Percentiles rank a stretch among this genome's conserved stretches.
phyloP scores from a whole-genome alignment of 2,329 filamentous ascomycete genomes.

The Aspergillus vadensis region DNA sequence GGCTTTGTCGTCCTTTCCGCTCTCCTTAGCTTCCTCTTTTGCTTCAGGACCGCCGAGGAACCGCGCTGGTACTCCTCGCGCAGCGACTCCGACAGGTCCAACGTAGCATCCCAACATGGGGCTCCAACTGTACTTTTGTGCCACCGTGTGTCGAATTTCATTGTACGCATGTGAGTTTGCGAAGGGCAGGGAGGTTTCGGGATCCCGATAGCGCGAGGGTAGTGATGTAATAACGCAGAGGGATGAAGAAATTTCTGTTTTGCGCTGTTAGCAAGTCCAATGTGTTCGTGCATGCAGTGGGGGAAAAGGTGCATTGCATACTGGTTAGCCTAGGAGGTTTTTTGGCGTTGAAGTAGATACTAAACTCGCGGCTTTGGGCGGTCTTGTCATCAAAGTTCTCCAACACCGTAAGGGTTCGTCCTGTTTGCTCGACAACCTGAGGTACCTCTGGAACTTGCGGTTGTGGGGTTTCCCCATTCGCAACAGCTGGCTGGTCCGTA shows the following conservation, averaged over 20 bases:
- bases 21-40: constrained; percentile 19
- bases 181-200: constrained; percentile 79
- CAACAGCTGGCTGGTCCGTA: constrained; percentile 16
- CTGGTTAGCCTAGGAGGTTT: constrained; percentile 51
- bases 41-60: constrained; percentile 53
- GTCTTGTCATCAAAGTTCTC: constrained; percentile 59
- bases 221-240: constrained; percentile 82
- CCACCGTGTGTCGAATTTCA: constrained; percentile 73
- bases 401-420: constrained; percentile 61
- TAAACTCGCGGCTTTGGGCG: constrained; percentile 56
- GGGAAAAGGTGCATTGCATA: constrained; percentile 32
- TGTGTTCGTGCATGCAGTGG: not conserved
- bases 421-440: constrained; percentile 52
- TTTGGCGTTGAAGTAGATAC: constrained; percentile 59
- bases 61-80: constrained; percentile 77
- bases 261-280: constrained; percentile 10
- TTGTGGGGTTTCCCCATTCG: constrained; percentile 24
- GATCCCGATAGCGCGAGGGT: constrained; percentile 80
- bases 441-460: constrained; percentile 33
- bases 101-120: constrained; percentile 79
- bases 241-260: constrained; percentile 48
- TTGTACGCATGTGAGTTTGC: constrained; percentile 74
- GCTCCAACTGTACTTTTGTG: constrained; percentile 81
- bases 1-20: constrained; percentile 9
- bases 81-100: constrained; percentile 60